Evolutionary conservation across 768 basidiomycete genomes (phyloP).

Genomic region (Auriscalpium microsporum): DNA sequence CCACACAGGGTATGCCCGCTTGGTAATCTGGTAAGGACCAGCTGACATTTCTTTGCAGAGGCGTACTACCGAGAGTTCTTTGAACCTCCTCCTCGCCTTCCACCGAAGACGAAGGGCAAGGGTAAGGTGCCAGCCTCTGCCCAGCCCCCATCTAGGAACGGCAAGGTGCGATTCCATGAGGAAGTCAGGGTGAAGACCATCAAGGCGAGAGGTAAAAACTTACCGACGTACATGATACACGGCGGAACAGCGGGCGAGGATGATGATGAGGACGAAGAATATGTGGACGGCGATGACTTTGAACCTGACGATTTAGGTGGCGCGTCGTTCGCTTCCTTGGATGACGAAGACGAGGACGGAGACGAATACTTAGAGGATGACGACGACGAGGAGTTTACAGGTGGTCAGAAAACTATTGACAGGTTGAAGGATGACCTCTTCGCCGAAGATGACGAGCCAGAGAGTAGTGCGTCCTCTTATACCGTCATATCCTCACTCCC

Average conservation of each 20-base stretch:
- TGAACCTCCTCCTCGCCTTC: slow-evolving; percentile 40
- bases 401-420: slow-evolving; percentile 43
- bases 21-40: not conserved
- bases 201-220: slow-evolving; percentile 58
- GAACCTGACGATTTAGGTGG: not conserved
- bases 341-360: slow-evolving; percentile 14
- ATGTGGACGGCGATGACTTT: slow-evolving; percentile 8
- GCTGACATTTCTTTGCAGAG: slow-evolving; percentile 31
- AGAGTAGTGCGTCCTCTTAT: slow-evolving; percentile 11
- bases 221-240: slow-evolving; percentile 36
- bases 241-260: slow-evolving; percentile 35
- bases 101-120: slow-evolving; percentile 15
- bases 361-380: slow-evolving; percentile 18
- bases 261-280: slow-evolving; percentile 24
- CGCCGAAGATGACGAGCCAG: slow-evolving; percentile 56
- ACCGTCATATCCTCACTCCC: not conserved
- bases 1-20: slow-evolving; percentile 24
- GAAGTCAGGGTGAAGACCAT: slow-evolving; percentile 78
- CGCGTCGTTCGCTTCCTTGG: not conserved
- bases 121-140: slow-evolving; percentile 13
- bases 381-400: slow-evolving; percentile 13
- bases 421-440: slow-evolving; percentile 74
- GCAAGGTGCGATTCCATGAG: slow-evolving; percentile 70
- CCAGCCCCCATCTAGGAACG: slow-evolving; percentile 16
- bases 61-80: slow-evolving; percentile 76